Conservation (phyloP, 2,329 filamentous ascomycete species). For the Fusarium lateritium region DNA sequence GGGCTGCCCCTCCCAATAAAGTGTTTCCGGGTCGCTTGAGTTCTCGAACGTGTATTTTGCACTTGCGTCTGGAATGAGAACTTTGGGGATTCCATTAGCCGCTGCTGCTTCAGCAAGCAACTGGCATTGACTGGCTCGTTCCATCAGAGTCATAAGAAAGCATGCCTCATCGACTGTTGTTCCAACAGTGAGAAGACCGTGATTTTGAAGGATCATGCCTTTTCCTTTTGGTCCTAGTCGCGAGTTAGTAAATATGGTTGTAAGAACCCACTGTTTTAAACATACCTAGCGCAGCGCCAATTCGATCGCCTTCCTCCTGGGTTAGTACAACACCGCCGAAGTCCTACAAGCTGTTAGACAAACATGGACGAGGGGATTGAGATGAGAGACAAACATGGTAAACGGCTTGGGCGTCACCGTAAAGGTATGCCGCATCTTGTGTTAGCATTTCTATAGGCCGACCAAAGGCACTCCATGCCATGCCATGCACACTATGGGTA, state of each 20-base stretch:
- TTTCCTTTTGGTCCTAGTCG: not conserved
- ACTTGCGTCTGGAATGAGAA: no score
- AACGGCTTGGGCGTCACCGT: not conserved
- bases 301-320: not conserved
- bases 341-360: not conserved
- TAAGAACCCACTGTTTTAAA: no score
- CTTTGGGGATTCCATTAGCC: no score
- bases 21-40: no score
- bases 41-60: no score
- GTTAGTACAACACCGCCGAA: conserved; percentile 2
- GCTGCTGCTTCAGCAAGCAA: no score
- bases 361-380: no score
- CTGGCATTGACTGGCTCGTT: not conserved
- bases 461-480: conserved; percentile 75
- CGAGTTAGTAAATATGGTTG: no score
- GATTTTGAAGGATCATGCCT: conserved; percentile 3
- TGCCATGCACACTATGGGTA: conserved; percentile 72
- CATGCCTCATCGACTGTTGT: conserved; percentile 7
- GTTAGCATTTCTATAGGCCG: conserved; percentile 76
- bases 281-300: not conserved
- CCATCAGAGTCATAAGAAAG: not conserved
- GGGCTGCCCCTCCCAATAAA: no score
- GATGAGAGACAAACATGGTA: not conserved
- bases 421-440: conserved; percentile 60
- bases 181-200: conserved; percentile 10